Conservation (phyloP, 169 alveolate genomes). For the Plasmodium reichenowi region DNA sequence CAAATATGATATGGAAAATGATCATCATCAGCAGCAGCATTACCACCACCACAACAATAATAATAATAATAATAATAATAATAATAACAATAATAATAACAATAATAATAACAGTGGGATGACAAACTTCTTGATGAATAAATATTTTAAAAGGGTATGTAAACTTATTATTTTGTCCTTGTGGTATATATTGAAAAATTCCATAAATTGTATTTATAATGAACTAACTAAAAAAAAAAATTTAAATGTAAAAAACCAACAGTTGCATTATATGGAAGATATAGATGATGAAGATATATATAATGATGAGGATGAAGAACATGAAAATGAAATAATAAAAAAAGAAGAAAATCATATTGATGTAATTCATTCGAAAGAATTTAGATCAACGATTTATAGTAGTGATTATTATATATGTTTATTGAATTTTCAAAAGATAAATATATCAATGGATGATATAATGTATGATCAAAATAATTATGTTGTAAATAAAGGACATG, state of each 20-base stretch:
- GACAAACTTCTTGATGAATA: constrained; percentile 4
- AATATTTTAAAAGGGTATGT: constrained; percentile 24
- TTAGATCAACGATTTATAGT: not conserved
- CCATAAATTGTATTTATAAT: constrained; percentile 18
- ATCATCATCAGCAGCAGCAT: no score
- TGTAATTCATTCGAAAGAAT: constrained; percentile 6
- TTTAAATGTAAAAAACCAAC: not conserved
- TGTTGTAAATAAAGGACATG: no score
- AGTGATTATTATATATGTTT: not conserved
- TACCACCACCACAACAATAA: no score
- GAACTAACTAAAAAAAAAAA: constrained; percentile 15
- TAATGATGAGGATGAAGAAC: constrained; percentile 63
- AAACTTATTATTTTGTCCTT: constrained; percentile 27
- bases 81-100: no score
- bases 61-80: no score
- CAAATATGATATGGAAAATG: no score
- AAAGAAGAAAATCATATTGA: constrained; percentile 37
- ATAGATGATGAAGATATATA: constrained; percentile 34
- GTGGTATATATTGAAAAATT: constrained; percentile 20
- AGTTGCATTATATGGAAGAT: constrained; percentile 28
- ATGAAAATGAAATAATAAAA: constrained; percentile 18
- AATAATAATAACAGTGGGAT: not conserved
- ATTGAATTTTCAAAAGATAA: not conserved
- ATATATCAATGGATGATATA: not conserved
- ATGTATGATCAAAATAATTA: no score